Percentiles rank a stretch among this genome's conserved stretches.
phyloP scores from a whole-genome alignment of 2,329 filamentous ascomycete genomes.

The Hypoxylon sp. region DNA sequence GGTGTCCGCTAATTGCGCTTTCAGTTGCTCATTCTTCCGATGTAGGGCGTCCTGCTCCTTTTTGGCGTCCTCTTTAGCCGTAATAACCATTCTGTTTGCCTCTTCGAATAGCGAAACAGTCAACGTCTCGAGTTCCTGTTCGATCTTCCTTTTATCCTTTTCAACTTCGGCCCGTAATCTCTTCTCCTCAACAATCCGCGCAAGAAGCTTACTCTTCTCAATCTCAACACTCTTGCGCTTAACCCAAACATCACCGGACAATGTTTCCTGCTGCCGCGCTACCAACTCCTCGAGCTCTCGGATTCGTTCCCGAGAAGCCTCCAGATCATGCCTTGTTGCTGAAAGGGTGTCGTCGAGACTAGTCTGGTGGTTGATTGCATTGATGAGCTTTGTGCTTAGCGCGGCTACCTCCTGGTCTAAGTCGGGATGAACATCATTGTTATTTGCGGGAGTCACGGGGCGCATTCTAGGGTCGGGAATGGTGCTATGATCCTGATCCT shows the following conservation, averaged over 20 bases:
- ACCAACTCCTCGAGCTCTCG: conserved; percentile 75
- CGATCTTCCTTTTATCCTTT: conserved; percentile 88
- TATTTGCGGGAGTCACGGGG: conserved; percentile 62
- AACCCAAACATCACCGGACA: conserved; percentile 82
- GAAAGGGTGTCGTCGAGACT: conserved; percentile 90
- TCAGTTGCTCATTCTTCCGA: conserved; percentile 89
- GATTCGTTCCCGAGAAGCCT: conserved; percentile 77
- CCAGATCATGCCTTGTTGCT: conserved; percentile 85
- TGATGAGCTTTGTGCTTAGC: conserved; percentile 94
- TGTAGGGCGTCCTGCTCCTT: conserved; percentile 85
- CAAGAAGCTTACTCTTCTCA: conserved; percentile 74
- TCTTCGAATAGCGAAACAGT: conserved; percentile 97
- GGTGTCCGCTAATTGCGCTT: conserved; percentile 86
- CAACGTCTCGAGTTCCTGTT: conserved; percentile 90
- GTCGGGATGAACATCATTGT: conserved; percentile 66
- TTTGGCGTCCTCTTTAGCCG: conserved; percentile 89
- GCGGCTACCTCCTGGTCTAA: conserved; percentile 83
- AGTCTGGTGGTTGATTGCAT: conserved; percentile 97
- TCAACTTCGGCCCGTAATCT: conserved; percentile 75
- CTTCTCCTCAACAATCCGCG: conserved; percentile 75
- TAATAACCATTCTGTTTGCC: conserved; percentile 97
- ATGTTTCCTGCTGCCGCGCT: conserved; percentile 78
- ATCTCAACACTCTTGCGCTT: conserved; percentile 80
- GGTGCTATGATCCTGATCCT: conserved; percentile 76
- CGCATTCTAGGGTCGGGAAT: conserved; percentile 75